A percentile compares a stretch with the other conserved stretches of the same genome.
Evolutionary conservation across 306 rosid genomes (phyloP).

Genomic region (Potentilla sterilis): DNA sequence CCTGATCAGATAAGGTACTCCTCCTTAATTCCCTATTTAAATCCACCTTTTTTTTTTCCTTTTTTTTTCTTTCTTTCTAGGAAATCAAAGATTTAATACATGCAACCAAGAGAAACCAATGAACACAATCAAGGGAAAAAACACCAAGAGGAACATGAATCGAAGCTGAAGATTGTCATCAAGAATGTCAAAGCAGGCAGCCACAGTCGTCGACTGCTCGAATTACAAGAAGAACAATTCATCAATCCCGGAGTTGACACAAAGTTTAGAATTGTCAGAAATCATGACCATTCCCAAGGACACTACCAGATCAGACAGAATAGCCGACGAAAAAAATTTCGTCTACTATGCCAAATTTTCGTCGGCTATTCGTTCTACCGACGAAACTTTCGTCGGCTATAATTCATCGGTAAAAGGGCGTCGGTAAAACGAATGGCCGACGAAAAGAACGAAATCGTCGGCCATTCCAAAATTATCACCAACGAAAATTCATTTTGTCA

Average conservation of each 20-base stretch:
- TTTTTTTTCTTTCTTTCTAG: too few relatives aligned
- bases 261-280: neutral
- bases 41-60: neutral
- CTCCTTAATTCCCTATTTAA: neutral
- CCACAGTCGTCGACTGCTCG: neutral
- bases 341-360: too few relatives aligned
- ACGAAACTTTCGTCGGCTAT: too few relatives aligned
- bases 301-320: too few relatives aligned
- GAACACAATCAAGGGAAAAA: neutral
- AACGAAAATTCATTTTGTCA: too few relatives aligned
- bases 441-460: too few relatives aligned
- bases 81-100: too few relatives aligned
- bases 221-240: neutral
- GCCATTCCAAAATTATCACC: too few relatives aligned
- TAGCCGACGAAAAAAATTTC: too few relatives aligned
- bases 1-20: neutral
- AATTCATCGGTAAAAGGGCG: too few relatives aligned
- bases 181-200: neutral
- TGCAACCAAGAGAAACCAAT: neutral
- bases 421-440: too few relatives aligned
- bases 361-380: too few relatives aligned
- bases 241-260: neutral
- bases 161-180: neutral
- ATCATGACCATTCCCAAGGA: neutral
- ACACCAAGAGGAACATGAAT: neutral